phyloP scores from a whole-genome alignment of 1,284 basidiomycete species.

The Cryptococcus deneoformans region DNA sequence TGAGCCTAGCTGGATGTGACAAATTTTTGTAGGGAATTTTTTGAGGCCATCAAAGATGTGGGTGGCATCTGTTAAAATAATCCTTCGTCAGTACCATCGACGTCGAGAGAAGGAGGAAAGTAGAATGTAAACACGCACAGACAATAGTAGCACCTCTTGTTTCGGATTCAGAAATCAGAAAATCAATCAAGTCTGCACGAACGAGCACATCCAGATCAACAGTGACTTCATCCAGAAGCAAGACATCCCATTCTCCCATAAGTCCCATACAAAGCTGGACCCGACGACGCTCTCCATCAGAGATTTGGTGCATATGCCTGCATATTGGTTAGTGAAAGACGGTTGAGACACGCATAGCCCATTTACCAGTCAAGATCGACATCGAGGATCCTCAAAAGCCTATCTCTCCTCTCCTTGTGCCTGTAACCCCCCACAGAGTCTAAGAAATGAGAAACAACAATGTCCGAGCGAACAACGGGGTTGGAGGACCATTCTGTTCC shows the following conservation, averaged over 20 bases:
- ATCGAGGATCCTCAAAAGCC: constrained; percentile 85
- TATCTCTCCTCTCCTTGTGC: constrained; percentile 83
- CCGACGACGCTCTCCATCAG: constrained; percentile 89
- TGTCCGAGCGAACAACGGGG: constrained; percentile 90
- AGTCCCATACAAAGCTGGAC: constrained; percentile 97
- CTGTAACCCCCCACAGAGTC: constrained; percentile 92
- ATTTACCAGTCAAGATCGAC: constrained; percentile 77
- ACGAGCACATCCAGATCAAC: constrained; percentile 99
- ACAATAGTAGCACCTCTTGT: constrained; percentile 82
- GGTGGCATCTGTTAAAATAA: constrained; percentile 63
- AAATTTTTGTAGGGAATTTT: constrained; percentile 78
- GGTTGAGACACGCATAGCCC: neutral
- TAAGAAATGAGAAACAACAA: constrained; percentile 82
- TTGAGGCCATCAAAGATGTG: constrained; percentile 92
- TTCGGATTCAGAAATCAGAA: constrained; percentile 75
- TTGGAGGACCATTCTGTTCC: constrained; percentile 96
- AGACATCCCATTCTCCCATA: constrained; percentile 92
- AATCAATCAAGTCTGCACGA: constrained; percentile 57
- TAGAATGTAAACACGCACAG: constrained; percentile 56
- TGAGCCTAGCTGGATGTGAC: constrained; percentile 79
- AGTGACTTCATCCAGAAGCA: constrained; percentile 95
- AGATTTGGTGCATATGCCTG: constrained; percentile 63
- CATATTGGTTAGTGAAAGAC: neutral
- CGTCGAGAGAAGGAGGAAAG: neutral
- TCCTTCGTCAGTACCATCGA: too few relatives aligned